phyloP scores from a whole-genome alignment of 129 eudicot species.

The Silybum marianum region DNA sequence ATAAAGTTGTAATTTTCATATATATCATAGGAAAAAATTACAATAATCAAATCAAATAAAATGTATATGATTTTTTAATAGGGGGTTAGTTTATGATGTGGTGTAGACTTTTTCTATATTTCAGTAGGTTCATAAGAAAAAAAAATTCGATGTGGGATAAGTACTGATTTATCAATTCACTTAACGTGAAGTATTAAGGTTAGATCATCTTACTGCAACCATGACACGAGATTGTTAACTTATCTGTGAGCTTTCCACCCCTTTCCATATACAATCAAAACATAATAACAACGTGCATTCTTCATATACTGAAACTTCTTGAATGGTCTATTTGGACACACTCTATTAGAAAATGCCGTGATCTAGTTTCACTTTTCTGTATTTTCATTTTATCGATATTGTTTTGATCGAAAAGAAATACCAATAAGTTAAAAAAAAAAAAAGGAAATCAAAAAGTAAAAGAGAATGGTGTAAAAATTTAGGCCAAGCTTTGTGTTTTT shows the following conservation, averaged over 20 bases:
- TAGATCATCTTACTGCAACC: background rate
- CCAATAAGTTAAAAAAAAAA: background rate
- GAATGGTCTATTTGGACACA: background rate
- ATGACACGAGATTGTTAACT: background rate
- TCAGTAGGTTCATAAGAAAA: background rate
- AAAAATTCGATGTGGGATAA: too few relatives aligned
- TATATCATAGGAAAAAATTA: background rate
- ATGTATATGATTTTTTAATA: background rate
- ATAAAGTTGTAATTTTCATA: background rate
- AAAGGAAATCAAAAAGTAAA: background rate
- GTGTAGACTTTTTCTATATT: too few relatives aligned
- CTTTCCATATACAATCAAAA: background rate
- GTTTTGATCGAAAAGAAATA: background rate
- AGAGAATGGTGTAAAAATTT: constrained; percentile 18
- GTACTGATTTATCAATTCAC: background rate
- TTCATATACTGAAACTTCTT: background rate
- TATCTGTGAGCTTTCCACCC: background rate
- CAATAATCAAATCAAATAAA: background rate
- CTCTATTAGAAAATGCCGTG: background rate
- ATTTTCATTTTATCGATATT: background rate
- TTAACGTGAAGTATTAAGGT: background rate
- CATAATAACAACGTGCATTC: background rate
- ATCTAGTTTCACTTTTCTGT: background rate
- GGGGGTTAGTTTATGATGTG: too few relatives aligned
- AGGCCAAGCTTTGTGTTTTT: constrained; percentile 27